phyloP scores from a whole-genome alignment of 352 stramenopile genomes.

The Phytophthora pistaciae region DNA sequence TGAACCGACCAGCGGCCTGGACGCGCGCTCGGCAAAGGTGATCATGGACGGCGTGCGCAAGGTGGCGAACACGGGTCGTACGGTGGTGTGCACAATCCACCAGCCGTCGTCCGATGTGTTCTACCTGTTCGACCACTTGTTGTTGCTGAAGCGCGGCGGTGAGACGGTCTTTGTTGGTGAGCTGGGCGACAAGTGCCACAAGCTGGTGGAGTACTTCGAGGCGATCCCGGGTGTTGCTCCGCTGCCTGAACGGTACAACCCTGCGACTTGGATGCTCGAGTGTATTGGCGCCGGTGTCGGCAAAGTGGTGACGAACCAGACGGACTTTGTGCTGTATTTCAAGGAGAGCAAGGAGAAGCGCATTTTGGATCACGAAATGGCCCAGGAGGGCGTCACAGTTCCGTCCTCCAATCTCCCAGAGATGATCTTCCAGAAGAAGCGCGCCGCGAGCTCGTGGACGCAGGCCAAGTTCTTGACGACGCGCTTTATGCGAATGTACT shows the following conservation, averaged over 20 bases:
- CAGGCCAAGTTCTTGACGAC: constrained; percentile 34
- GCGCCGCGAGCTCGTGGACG: constrained; percentile 30
- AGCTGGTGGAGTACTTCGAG: constrained; percentile 36
- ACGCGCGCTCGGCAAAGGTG: constrained; percentile 78
- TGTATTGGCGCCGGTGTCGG: constrained; percentile 66
- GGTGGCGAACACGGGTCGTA: constrained; percentile 62
- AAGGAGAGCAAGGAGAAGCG: constrained; percentile 27
- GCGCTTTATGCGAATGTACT: no score
- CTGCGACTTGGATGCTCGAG: constrained; percentile 42
- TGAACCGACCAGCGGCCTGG: constrained; percentile 82
- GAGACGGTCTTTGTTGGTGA: constrained; percentile 55
- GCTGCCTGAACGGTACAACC: constrained; percentile 46
- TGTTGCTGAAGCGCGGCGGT: constrained; percentile 60
- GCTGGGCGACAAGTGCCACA: constrained; percentile 31
- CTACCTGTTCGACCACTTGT: constrained; percentile 73
- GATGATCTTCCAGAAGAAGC: constrained; percentile 40
- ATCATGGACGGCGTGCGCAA: constrained; percentile 83
- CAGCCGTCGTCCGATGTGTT: constrained; percentile 88
- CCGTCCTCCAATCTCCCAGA: constrained; percentile 28
- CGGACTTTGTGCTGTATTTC: constrained; percentile 51
- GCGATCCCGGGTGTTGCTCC: constrained; percentile 28
- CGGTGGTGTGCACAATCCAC: constrained; percentile 91
- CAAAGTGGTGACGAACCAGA: constrained; percentile 69
- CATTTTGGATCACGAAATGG: constrained; percentile 27
- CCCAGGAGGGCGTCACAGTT: constrained; percentile 27